Percentiles rank a stretch among this genome's conserved stretches.
These are phyloP conservation scores for Butyriboletus loyo DNA, from an alignment of 768 basidiomycete species.

Conservation along the genomic window DNA sequence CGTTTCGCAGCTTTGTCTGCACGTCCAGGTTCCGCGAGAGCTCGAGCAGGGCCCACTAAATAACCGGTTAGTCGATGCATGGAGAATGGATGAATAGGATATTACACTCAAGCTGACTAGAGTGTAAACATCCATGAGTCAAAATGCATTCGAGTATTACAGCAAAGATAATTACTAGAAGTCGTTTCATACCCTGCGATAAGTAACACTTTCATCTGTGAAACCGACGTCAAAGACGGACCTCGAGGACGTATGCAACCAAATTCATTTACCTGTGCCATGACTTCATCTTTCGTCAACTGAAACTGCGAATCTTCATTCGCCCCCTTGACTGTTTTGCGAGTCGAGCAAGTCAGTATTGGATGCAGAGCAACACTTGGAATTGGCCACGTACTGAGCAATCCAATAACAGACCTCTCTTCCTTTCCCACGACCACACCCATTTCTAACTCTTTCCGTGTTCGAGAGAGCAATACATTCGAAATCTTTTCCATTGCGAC, in stretches of 20 bases:
- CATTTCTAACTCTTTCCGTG: conserved; percentile 30
- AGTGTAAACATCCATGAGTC: not conserved
- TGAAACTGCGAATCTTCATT: conserved; percentile 18
- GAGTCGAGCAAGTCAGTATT: not conserved
- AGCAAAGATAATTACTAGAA: not conserved
- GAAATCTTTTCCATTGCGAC: conserved; percentile 39
- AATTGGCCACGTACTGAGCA: conserved; percentile 14
- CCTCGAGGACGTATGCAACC: not conserved
- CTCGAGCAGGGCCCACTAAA: conserved; percentile 47
- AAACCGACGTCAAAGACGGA: conserved; percentile 17
- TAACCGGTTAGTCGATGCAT: not conserved
- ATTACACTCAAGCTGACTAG: conserved; percentile 19
- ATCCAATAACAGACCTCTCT: conserved; percentile 25
- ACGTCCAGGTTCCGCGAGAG: not conserved
- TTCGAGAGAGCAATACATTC: conserved; percentile 35
- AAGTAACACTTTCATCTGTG: conserved; percentile 15
- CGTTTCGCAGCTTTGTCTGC: conserved; percentile 45
- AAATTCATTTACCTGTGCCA: conserved; percentile 18
- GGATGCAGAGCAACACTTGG: conserved; percentile 17
- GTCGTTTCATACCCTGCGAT: conserved; percentile 18
- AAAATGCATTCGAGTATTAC: no score
- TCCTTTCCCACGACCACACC: conserved; percentile 17
- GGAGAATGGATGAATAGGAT: not conserved
- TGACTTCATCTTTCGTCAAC: conserved; percentile 29
- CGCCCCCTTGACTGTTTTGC: conserved; percentile 42